These are phyloP conservation scores for Platanthera guangdongensis DNA, from an alignment of 106 monocot species.

Conservation along the genomic window DNA sequence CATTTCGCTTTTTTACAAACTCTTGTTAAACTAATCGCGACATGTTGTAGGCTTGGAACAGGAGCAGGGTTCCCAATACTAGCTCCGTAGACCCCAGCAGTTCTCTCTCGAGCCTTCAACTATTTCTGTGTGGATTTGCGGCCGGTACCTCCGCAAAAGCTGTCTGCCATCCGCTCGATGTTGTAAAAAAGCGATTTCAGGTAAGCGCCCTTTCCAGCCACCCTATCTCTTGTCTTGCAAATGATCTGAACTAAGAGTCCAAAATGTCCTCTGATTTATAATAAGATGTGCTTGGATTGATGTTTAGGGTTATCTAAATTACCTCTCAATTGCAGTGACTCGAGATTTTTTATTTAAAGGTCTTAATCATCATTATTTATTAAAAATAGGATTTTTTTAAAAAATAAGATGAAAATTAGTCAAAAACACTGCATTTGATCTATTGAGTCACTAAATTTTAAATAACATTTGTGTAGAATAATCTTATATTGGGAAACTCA, in stretches of 20 bases:
- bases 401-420: too few species aligned
- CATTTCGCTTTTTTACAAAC: not conserved
- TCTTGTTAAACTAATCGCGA: not conserved
- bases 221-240: not conserved
- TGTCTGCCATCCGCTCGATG: constrained; percentile 93
- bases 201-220: constrained; percentile 10
- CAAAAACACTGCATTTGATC: too few species aligned
- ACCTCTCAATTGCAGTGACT: too few species aligned
- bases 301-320: too few species aligned
- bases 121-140: constrained; percentile 85
- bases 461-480: too few species aligned
- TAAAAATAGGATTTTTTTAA: too few species aligned
- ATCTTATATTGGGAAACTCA: too few species aligned
- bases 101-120: constrained; percentile 65
- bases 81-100: constrained; percentile 19
- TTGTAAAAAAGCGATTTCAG: constrained; percentile 99
- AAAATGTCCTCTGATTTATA: not conserved
- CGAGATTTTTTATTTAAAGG: too few species aligned
- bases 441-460: too few species aligned
- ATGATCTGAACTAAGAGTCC: not conserved
- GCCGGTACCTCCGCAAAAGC: constrained; percentile 84
- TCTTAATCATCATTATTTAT: too few species aligned
- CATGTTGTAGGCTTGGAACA: constrained; percentile 62
- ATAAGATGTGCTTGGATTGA: too few species aligned
- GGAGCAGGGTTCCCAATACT: constrained; percentile 21